Conservation (phyloP, 1,284 basidiomycete species). For the Schizophyllum amplum region DNA sequence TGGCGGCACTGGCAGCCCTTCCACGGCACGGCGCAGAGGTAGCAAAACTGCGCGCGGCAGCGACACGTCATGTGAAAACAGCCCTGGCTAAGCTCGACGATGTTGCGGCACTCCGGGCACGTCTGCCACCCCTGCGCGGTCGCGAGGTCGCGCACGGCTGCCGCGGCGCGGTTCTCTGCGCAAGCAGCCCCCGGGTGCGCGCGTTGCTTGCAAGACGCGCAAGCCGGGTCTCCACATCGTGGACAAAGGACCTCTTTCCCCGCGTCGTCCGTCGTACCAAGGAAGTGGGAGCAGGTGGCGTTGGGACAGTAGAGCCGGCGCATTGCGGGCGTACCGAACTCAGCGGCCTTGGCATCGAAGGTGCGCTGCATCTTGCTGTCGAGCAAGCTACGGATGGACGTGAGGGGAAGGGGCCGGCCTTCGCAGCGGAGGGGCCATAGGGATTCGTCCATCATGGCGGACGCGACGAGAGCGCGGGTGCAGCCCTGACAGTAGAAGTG, state of each 20-base stretch:
- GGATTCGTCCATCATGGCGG: conserved; percentile 12
- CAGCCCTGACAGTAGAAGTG: conserved; percentile 22
- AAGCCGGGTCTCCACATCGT: conserved; percentile 29
- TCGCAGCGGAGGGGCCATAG: conserved; percentile 24
- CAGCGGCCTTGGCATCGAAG: conserved; percentile 25
- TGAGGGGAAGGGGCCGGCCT: conserved; percentile 21
- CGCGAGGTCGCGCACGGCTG: conserved; percentile 34
- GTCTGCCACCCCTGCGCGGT: conserved; percentile 37
- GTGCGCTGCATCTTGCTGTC: conserved; percentile 10
- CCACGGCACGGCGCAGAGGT: conserved; percentile 45
- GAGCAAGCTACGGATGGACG: conserved; percentile 19
- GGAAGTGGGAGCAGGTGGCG: conserved; percentile 40
- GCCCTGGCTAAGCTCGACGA: conserved; percentile 37
- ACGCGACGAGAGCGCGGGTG: conserved; percentile 8
- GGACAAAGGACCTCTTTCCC: conserved; percentile 21
- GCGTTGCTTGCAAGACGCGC: conserved; percentile 34
- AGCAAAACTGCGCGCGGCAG: conserved; percentile 40
- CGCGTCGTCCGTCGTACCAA: conserved; percentile 32
- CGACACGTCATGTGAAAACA: conserved; percentile 46
- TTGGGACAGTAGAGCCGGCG: conserved; percentile 32
- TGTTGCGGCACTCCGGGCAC: conserved; percentile 34
- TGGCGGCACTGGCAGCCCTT: conserved; percentile 44
- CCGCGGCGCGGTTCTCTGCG: conserved; percentile 25
- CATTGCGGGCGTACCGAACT: conserved; percentile 28
- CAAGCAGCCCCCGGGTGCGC: conserved; percentile 29